Evolutionary conservation across 1,284 basidiomycete genomes (phyloP), one percentile per base, ranked within the genome.

Genomic region (Moesziomyces aphidis): DNA sequence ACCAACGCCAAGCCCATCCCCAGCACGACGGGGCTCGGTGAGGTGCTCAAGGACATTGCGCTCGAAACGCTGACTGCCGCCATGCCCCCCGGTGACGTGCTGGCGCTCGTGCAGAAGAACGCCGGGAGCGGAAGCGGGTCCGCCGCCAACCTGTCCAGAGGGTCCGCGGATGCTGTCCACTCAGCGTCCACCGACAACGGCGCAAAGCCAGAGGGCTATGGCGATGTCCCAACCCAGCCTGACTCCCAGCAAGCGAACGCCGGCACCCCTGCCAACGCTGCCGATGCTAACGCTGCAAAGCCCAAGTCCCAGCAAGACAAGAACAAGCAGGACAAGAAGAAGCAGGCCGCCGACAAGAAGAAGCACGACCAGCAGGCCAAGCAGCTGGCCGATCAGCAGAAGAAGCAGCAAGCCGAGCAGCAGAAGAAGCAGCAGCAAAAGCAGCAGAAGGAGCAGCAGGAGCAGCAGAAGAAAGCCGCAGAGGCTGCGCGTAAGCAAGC

Each of bases 21-120:
- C 28, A 73, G 70, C 34, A 73, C 70, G 22, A 47, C 55, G 8
- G 55, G 45, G 21, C 23, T 64, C 1, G 53, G 31, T 0, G 23
- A 55, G 46, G 61, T 73, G 46, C 44, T 73, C 26, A 62, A 68
- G 54, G 57, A 59, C 36, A 26, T 71, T 6, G 46, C n/a, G 23
- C 7, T 9, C 26, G 63, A 67, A 42, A 50, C 51, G 53, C 21
- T 72, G 45, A 34, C 43, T 3, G 43, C 17, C 0, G 63, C 56
- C 4, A 19, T 66, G 45, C 53, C 69, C n/a, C 55, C 69, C 1
- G 60, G 24, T 7, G 52, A 72, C 56, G 69, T 61, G 13, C 21
- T n/a, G 26, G 31, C 36, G 21, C 50, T 17, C 8, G 42, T 72
- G 2, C 50, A 46, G 1, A 34, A 42, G 26, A 60, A 28, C 8